Percentiles rank a stretch among this genome's conserved stretches.
Conservation (phyloP, 2,329 filamentous ascomycete species). For the Plenodomus biglobosus region DNA sequence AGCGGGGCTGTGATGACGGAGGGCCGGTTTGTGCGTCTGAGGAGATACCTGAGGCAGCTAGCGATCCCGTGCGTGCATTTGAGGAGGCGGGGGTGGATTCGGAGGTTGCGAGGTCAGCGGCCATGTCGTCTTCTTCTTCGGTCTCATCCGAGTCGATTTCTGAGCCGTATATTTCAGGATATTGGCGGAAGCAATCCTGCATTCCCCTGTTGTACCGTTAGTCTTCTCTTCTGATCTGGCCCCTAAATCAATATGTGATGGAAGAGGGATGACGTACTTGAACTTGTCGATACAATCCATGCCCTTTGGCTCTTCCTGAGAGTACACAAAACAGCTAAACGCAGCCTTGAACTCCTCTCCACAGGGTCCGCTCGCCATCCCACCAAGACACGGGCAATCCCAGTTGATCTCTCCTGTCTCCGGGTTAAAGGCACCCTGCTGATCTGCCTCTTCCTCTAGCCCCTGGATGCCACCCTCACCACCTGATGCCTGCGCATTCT, state of each 20-base stretch:
- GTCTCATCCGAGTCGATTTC: slow-evolving; percentile 81
- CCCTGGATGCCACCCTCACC: slow-evolving; percentile 50
- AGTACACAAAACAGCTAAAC: slow-evolving; percentile 98
- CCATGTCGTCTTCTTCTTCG: slow-evolving; percentile 58
- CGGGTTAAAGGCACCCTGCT: slow-evolving; percentile 94
- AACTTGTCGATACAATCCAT: slow-evolving; percentile 98
- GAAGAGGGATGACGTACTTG: slow-evolving; percentile 64
- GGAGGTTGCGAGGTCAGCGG: slow-evolving; percentile 13
- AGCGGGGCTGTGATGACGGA: slow-evolving; percentile 4
- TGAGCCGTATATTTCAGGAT: slow-evolving; percentile 89
- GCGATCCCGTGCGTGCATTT: background rate
- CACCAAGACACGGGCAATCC: slow-evolving; percentile 96
- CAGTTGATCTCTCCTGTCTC: slow-evolving; percentile 99
- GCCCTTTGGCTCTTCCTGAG: slow-evolving; percentile 90
- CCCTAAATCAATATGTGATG: background rate
- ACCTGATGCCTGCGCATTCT: slow-evolving; percentile 9
- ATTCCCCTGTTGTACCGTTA: slow-evolving; percentile 65
- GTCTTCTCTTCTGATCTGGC: too few species aligned
- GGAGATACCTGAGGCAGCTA: background rate
- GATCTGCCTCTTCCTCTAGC: slow-evolving; percentile 77
- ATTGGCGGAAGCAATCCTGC: slow-evolving; percentile 93
- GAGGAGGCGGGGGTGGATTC: slow-evolving; percentile 8
- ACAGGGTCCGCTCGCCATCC: slow-evolving; percentile 95
- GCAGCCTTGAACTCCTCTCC: slow-evolving; percentile 93
- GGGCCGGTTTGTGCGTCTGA: slow-evolving; percentile 1